phyloP scores from a whole-genome alignment of 75 land plant species.

The Cunninghamia lanceolata region DNA sequence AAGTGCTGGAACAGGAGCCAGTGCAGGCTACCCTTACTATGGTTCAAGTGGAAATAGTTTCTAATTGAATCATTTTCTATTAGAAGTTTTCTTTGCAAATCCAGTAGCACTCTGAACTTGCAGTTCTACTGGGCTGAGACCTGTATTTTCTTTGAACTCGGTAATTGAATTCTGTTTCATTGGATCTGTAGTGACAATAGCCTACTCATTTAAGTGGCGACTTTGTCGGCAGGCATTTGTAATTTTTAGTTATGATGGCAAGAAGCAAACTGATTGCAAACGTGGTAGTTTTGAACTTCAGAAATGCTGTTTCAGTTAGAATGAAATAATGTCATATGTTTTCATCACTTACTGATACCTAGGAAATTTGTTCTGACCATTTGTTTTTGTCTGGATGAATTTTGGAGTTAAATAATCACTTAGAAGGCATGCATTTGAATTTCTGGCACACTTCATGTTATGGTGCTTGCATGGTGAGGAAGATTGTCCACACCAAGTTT shows the following conservation, averaged over 20 bases:
- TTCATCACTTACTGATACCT: neutral
- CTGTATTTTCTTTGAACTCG: neutral
- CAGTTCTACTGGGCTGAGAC: neutral
- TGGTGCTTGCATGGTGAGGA: too few species aligned
- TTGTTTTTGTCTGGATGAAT: neutral
- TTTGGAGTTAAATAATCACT: neutral
- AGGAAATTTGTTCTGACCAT: neutral
- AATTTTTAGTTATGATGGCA: neutral
- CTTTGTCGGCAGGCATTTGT: neutral
- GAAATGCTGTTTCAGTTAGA: neutral
- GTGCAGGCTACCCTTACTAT: conserved; percentile 3
- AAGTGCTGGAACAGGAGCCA: neutral
- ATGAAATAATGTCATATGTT: neutral
- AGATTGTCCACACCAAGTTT: too few species aligned
- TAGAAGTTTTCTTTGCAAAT: neutral
- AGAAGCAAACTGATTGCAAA: neutral
- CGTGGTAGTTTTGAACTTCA: neutral
- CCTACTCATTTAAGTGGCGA: neutral
- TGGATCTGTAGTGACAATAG: neutral
- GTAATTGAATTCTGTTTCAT: neutral
- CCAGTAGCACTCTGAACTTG: neutral
- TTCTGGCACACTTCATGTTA: too few species aligned
- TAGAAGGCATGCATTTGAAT: too few species aligned
- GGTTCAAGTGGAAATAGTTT: conserved; percentile 10
- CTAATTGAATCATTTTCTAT: neutral